Conservation (phyloP, 2,329 filamentous ascomycete species). For the Xylariaceae sp. region DNA sequence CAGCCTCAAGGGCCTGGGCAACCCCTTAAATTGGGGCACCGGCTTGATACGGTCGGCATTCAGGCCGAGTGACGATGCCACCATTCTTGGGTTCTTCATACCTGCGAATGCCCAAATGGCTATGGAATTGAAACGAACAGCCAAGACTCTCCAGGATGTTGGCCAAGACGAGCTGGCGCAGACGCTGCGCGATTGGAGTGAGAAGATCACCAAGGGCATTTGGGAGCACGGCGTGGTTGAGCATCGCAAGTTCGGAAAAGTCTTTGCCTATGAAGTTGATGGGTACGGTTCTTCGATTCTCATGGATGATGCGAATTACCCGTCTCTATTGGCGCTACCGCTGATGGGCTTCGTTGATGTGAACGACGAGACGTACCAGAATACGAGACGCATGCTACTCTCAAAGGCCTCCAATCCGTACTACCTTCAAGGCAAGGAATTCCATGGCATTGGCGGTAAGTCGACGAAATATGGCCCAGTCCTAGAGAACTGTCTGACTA, state of each 20-base stretch:
- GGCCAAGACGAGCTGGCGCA: constrained; percentile 51
- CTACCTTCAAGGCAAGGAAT: constrained; percentile 69
- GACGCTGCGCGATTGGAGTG: constrained; percentile 53
- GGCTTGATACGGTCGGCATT: constrained; percentile 88
- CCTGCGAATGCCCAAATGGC: constrained; percentile 96
- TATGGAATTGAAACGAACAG: constrained; percentile 73
- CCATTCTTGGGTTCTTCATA: constrained; percentile 90
- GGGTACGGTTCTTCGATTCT: constrained; percentile 76
- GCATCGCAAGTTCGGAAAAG: constrained; percentile 68
- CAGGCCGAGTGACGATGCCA: constrained; percentile 89
- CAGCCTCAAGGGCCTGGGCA: constrained; percentile 75
- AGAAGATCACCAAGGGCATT: constrained; percentile 67
- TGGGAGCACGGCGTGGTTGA: constrained; percentile 77
- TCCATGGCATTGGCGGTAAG: constrained; percentile 82
- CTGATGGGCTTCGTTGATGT: constrained; percentile 67
- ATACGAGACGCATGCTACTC: constrained; percentile 76
- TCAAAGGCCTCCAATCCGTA: constrained; percentile 78
- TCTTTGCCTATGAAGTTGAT: constrained; percentile 85
- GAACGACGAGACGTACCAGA: constrained; percentile 70
- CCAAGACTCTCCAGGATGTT: constrained; percentile 59
- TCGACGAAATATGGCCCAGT: constrained; percentile 15
- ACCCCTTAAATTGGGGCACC: constrained; percentile 78
- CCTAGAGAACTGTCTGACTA: constrained; percentile 1
- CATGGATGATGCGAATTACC: constrained; percentile 88
- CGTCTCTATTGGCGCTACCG: constrained; percentile 72